Evolutionary conservation across 2,329 filamentous ascomycete genomes (phyloP).

Genomic region (Fusarium sp.): DNA sequence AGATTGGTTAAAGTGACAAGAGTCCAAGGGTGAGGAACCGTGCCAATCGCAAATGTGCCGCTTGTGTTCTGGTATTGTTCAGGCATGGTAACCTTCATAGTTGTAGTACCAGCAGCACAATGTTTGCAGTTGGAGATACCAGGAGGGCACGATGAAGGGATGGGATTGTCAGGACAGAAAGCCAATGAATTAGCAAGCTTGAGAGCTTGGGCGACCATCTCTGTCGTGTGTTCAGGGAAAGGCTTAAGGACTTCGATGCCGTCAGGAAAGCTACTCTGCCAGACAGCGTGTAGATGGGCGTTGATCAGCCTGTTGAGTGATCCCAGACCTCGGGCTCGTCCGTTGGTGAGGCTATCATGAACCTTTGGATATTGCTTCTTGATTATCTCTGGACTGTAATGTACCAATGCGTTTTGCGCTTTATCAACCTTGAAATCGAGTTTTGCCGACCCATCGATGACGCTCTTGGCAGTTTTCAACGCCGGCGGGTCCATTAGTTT

Average conservation of each 20-base stretch:
- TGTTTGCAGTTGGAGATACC: constrained; percentile 79
- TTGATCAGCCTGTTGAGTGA: constrained; percentile 81
- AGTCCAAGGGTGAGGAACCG: constrained; percentile 92
- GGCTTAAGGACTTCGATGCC: constrained; percentile 88
- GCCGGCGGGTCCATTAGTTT: constrained; percentile 64
- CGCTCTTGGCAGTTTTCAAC: constrained; percentile 66
- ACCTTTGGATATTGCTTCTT: constrained; percentile 74
- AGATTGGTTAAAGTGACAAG: constrained; percentile 74
- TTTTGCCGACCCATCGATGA: constrained; percentile 70
- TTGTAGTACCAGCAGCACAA: constrained; percentile 71
- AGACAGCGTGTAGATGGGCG: constrained; percentile 84
- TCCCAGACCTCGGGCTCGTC: constrained; percentile 69
- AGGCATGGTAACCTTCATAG: constrained; percentile 74
- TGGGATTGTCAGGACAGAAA: constrained; percentile 77
- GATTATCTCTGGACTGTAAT: constrained; percentile 75
- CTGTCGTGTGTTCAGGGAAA: constrained; percentile 77
- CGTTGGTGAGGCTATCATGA: constrained; percentile 67
- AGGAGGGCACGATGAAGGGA: constrained; percentile 84
- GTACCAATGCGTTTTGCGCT: constrained; percentile 75
- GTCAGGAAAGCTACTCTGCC: constrained; percentile 80
- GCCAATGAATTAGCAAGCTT: constrained; percentile 80
- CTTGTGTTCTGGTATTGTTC: constrained; percentile 77
- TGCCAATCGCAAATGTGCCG: constrained; percentile 81
- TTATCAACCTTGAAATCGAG: constrained; percentile 74
- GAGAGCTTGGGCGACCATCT: constrained; percentile 75